Evolutionary conservation across 2,329 filamentous ascomycete species (phyloP).

Genomic region (Ambrosiella beaveri): DNA sequence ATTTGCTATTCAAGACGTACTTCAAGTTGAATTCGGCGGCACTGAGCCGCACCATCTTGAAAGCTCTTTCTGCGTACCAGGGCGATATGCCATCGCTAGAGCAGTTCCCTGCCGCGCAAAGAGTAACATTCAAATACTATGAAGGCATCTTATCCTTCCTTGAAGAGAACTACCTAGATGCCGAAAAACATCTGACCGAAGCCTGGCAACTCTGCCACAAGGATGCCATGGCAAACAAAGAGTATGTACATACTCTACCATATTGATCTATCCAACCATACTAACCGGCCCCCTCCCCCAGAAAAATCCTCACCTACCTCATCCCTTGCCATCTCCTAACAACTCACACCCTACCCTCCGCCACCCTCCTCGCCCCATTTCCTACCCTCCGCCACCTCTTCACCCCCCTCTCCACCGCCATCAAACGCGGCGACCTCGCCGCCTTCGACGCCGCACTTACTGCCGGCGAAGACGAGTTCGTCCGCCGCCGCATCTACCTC

Average conservation of each 20-base stretch:
- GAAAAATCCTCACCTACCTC: slow-evolving; percentile 74
- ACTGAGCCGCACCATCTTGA: slow-evolving; percentile 79
- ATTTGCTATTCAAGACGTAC: slow-evolving; percentile 94
- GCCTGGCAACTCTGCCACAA: slow-evolving; percentile 72
- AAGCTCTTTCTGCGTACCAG: slow-evolving; percentile 58
- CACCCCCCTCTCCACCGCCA: slow-evolving; percentile 57
- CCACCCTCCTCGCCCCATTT: slow-evolving; percentile 52
- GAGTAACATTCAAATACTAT: slow-evolving; percentile 94
- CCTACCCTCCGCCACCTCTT: slow-evolving; percentile 65
- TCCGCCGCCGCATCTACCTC: slow-evolving; percentile 82
- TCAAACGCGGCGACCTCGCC: slow-evolving; percentile 64
- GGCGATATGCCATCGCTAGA: slow-evolving; percentile 67
- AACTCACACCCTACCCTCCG: slow-evolving; percentile 64
- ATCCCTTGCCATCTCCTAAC: slow-evolving; percentile 87
- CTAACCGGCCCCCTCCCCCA: slow-evolving; percentile 1
- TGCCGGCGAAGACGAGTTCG: slow-evolving; percentile 77
- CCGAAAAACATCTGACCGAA: slow-evolving; percentile 61
- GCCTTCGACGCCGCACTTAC: slow-evolving; percentile 71
- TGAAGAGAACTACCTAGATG: slow-evolving; percentile 80
- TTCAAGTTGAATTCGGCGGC: slow-evolving; percentile 85
- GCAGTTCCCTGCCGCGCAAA: slow-evolving; percentile 72
- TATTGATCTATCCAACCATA: background rate
- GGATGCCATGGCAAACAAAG: slow-evolving; percentile 55
- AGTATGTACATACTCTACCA: slow-evolving; percentile 36
- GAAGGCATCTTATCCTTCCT: slow-evolving; percentile 84